Evolutionary conservation across 129 eudicot species (phyloP).

Genomic region (Arctium minus): DNA sequence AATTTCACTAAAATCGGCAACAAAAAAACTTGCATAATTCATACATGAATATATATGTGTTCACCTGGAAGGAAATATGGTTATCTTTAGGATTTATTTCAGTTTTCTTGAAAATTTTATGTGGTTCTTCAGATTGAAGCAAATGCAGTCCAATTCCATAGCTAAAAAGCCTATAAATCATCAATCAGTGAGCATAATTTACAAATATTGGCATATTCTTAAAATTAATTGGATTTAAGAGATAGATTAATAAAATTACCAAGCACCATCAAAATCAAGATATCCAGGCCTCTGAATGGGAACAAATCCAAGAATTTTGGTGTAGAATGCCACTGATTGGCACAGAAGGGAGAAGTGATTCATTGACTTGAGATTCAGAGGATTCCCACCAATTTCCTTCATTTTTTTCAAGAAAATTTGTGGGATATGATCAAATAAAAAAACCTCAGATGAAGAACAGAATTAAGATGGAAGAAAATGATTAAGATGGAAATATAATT

Average conservation of each 20-base stretch:
- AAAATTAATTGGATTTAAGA: background rate
- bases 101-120: constrained; percentile 42
- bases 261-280: constrained; percentile 75
- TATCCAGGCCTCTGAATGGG: constrained; percentile 75
- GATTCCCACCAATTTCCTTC: constrained; percentile 56
- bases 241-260: constrained; percentile 34
- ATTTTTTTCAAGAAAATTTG: background rate
- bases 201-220: background rate
- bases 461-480: background rate
- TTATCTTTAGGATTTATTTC: constrained; percentile 77
- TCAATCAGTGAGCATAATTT: background rate
- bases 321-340: constrained; percentile 57
- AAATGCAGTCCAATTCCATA: constrained; percentile 87
- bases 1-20: too few species aligned
- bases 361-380: constrained; percentile 63
- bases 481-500: too few species aligned
- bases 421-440: background rate
- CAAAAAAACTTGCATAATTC: background rate
- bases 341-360: constrained; percentile 78
- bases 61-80: constrained; percentile 86
- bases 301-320: constrained; percentile 69
- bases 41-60: background rate
- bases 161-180: constrained; percentile 50
- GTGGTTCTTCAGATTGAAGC: constrained; percentile 53
- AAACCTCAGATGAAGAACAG: background rate